Conservation (phyloP, 805 yeast species). For the Kazachstania kunashirensis region DNA sequence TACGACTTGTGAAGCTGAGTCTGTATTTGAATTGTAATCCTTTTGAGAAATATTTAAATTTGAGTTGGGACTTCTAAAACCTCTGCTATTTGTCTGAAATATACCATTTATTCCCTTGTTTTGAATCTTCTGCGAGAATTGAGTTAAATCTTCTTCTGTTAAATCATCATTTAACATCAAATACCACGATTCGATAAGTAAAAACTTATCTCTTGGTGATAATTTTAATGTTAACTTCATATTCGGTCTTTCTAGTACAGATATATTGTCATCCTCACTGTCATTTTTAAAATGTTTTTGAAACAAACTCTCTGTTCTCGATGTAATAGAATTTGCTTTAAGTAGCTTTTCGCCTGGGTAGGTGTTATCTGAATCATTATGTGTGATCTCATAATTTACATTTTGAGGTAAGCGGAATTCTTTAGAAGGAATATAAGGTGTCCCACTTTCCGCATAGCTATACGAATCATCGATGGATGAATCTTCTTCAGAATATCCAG, state of each 20-base stretch:
- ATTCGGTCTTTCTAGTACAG: background rate
- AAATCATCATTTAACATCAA: constrained; percentile 31
- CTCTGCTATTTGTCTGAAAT: no score
- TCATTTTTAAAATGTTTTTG: background rate
- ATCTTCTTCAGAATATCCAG: no score
- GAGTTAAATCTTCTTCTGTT: background rate
- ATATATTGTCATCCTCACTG: background rate
- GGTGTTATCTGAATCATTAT: no score
- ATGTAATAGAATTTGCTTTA: no score
- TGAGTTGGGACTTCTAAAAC: no score
- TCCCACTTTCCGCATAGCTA: no score
- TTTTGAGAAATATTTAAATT: background rate
- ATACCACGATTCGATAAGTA: constrained; percentile 32
- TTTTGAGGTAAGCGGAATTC: no score
- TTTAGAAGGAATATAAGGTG: no score
- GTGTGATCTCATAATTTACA: no score
- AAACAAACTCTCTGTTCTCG: constrained; percentile 1
- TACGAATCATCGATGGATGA: no score
- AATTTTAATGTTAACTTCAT: background rate
- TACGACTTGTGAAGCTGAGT: background rate
- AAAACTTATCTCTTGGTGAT: constrained; percentile 23
- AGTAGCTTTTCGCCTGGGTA: no score
- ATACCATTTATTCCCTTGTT: no score
- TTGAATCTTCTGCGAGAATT: constrained; percentile 2
- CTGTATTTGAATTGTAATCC: background rate